Base-by-base conservation (phyloP, 495 filamentous ascomycete species). In the Alectoria sarmentosa region DNA sequence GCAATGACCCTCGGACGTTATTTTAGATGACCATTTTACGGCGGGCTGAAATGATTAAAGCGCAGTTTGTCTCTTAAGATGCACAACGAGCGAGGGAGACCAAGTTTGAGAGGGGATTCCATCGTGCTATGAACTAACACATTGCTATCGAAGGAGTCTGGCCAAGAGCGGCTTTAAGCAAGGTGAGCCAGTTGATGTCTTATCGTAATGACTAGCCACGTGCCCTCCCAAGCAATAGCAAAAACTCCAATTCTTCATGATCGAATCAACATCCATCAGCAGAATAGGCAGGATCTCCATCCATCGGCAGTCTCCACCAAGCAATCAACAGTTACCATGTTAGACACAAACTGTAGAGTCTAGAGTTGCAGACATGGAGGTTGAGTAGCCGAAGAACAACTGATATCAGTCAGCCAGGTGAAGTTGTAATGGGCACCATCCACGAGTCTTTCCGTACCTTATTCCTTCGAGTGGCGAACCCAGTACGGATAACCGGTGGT, bases 401-500 rank as follows among this genome's bases (percentile, higher is more conserved):
- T 56, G 17, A 38, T 32, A 10, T 23, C 5, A 17, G 13, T 38
- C 41, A 48, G 30, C 34, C 30, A 61, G 13, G 13, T n/a, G 44
- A 21, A 38, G 36, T 9, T n/a, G n/a, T n/a, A n/a, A n/a, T 3
- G 17, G 30, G 36, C 34, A 3, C 9, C n/a, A 28, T 32, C 49
- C 9, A n/a, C 34, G 8, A 37, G 2, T 41, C 56, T 38, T 58
- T 23, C 23, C 32, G 38, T 58, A 58, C 56, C 23, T 41, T 42
- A 63, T 4, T 4, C 23, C 21, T 57, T 63, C 8, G 68, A 23
- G 38, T 64, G 63, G 52, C 70, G 70, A 38, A 66, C 57, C 37
- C 49, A 71, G 48, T 66, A 69, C 10, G 66, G 65, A 57, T 63
- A 71, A 6, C 67, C 67, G 36, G 36, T 58, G 3, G 57, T 3